Base-by-base conservation (phyloP, 176 grass and related monocot species). In the Phragmites australis region DNA sequence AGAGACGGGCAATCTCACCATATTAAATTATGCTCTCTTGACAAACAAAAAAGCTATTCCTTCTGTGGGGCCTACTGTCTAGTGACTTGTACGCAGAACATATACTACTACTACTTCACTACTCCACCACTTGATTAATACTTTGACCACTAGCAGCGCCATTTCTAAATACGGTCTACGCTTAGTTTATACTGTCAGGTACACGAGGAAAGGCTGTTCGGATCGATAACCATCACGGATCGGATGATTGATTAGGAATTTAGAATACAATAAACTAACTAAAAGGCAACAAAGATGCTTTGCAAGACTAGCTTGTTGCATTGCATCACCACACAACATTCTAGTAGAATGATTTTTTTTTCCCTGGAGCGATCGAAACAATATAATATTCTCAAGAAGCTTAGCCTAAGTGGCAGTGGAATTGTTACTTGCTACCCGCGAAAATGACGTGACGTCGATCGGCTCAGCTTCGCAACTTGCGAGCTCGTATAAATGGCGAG, bases 381-480 rank as follows among this genome's bases (percentile, higher is more conserved):
- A 76, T 85, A 89, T 41, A 58, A 77, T 71, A 89, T 57, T 15
- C 1, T 12, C 2, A 10, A 37, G 14, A 27, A 61, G 64, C 77
- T 57, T 70, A 78, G 78, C 68, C 70, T 51, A 73, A 89, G 88
- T 82, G 88, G 83, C 72, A 86, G 88, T 89, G 88, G 72, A 81
- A 71, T 89, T 74, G 62, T 69, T 89, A 73, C 66, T 64, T 62
- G 25, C 37, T 54, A 25, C 17, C 22, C 4, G 22, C 52, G 87
- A 89, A 73, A 89, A 69, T 23, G 87, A 84, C 87, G 76, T 51
- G 76, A 75, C 76, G 69, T 67, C 68, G 5, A 88, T 88, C 74
- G 12, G 74, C 65, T 71, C 72, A 25, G 15, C 41, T n/a, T 19
- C 8, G 30, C 72, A 82, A 32, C 72, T 82, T 26, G 52, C 74